Evolutionary conservation across 306 rosid species (phyloP).

Genomic region (Dicorynia guianensis): DNA sequence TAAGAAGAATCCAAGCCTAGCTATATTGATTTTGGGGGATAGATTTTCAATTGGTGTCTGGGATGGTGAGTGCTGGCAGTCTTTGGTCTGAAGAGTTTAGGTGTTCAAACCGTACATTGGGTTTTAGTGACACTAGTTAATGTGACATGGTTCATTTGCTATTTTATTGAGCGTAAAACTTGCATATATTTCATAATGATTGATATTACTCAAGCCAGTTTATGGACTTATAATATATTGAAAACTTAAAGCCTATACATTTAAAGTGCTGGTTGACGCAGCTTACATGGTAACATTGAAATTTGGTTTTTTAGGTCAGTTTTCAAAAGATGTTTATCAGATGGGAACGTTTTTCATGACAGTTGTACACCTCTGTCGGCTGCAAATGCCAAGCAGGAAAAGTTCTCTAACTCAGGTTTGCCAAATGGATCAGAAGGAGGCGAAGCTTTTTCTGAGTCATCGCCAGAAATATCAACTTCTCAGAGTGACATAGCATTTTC

Average conservation of each 20-base stretch:
- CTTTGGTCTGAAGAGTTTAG: too few species aligned
- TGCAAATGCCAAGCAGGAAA: constrained; percentile 57
- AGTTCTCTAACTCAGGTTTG: constrained; percentile 46
- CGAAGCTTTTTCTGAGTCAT: constrained; percentile 71
- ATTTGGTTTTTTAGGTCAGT: constrained; percentile 57
- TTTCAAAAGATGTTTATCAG: constrained; percentile 82
- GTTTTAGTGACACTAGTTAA: too few species aligned
- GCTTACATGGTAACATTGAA: constrained; percentile 19
- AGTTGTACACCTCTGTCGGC: constrained; percentile 67
- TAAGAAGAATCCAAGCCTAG: too few species aligned
- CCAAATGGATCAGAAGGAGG: constrained; percentile 55
- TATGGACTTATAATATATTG: constrained; percentile 27
- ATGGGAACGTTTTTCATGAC: constrained; percentile 77
- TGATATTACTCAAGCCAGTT: not conserved
- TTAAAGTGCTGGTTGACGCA: not conserved
- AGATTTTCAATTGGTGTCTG: too few species aligned
- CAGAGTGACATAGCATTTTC: constrained; percentile 75
- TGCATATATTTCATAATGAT: not conserved
- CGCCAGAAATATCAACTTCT: constrained; percentile 83
- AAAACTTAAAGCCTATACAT: constrained; percentile 21
- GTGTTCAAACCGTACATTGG: too few species aligned
- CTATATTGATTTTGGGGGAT: too few species aligned
- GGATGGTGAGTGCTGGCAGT: too few species aligned
- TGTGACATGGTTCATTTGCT: too few species aligned
- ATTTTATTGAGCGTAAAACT: too few species aligned